phyloP scores from a whole-genome alignment of 345 rosid genomes.

The Fremontodendron californicum region DNA sequence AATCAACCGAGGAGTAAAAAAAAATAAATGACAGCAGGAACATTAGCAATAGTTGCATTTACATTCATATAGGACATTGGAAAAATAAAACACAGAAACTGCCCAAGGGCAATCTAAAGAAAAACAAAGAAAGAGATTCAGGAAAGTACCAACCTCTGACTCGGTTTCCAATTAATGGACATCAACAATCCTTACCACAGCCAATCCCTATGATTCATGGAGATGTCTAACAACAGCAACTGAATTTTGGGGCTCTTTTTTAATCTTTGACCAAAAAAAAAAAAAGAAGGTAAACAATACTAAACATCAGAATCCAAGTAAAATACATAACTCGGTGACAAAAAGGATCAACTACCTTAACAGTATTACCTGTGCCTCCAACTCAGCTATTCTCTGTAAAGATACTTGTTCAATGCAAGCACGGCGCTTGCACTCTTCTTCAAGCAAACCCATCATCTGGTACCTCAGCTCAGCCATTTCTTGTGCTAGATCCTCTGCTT shows the following conservation, averaged over 20 bases:
- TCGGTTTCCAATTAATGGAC: neutral
- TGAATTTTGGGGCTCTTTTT: constrained; percentile 27
- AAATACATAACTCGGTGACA: neutral
- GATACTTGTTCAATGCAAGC: constrained; percentile 77
- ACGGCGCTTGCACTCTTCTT: constrained; percentile 85
- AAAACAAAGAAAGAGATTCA: constrained; percentile 1
- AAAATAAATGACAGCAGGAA: neutral
- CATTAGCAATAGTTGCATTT: neutral
- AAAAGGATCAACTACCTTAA: neutral
- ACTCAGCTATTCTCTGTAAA: constrained; percentile 74
- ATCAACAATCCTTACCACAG: constrained; percentile 15
- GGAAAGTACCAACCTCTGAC: constrained; percentile 17
- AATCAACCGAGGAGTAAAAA: neutral
- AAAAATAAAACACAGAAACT: neutral
- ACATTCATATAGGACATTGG: neutral
- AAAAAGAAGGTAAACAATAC: neutral
- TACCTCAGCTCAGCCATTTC: constrained; percentile 97
- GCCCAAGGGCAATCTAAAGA: neutral
- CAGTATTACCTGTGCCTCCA: constrained; percentile 61
- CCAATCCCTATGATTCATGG: constrained; percentile 23
- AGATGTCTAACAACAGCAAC: constrained; percentile 21
- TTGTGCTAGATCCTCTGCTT: constrained; percentile 87
- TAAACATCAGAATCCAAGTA: constrained; percentile 4
- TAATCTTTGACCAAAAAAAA: constrained; percentile 34
- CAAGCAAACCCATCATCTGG: constrained; percentile 76